Evolutionary conservation across 208 protist genomes (phyloP).

Genomic region (Acanthamoeba sp.): DNA sequence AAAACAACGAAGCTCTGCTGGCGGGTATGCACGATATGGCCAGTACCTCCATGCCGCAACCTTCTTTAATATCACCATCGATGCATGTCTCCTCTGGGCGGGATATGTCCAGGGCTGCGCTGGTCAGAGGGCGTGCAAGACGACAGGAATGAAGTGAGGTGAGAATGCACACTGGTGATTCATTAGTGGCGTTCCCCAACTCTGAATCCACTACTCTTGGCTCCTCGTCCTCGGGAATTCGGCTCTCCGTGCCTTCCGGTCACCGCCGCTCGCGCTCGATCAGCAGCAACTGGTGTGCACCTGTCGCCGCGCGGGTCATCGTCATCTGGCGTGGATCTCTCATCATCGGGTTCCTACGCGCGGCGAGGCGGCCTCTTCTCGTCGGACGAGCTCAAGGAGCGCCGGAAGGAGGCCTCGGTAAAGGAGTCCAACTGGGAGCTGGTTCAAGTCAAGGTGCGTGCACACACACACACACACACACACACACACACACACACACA

Average conservation of each 20-base stretch:
- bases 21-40: background rate
- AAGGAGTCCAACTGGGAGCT: background rate
- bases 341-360: conserved; percentile 8
- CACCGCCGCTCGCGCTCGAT: background rate
- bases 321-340: background rate
- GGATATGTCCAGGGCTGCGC: background rate
- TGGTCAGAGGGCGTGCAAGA: background rate
- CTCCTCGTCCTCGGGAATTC: background rate
- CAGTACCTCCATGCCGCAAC: no score
- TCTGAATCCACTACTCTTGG: background rate
- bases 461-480: no score
- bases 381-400: background rate
- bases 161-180: background rate
- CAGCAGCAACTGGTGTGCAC: background rate
- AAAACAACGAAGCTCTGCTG: background rate
- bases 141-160: no score
- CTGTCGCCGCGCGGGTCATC: background rate
- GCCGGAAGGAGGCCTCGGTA: background rate
- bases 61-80: no score
- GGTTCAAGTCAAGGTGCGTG: background rate
- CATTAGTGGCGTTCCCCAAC: background rate
- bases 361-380: background rate
- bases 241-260: background rate
- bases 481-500: no score
- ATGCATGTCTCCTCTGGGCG: background rate